Conservation (phyloP, 148 eudicot genomes). For the Spergularia bocconei region DNA sequence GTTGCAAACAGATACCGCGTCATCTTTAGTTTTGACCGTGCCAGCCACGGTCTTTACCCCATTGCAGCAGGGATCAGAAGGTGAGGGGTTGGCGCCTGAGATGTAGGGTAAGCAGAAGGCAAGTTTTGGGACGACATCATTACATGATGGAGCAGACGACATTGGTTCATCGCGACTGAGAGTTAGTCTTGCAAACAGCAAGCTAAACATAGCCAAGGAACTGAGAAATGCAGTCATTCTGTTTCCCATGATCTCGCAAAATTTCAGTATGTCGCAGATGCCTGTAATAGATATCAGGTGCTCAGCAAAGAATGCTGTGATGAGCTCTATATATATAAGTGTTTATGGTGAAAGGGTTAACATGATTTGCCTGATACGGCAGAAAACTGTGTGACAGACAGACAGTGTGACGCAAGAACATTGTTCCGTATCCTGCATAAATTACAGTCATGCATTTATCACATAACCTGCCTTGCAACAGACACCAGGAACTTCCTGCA, state of each 20-base stretch:
- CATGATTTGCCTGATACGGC: constrained; percentile 4
- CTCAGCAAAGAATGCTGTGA: not conserved
- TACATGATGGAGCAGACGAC: constrained; percentile 13
- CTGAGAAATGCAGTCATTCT: constrained; percentile 14
- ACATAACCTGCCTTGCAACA: not conserved
- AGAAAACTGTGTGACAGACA: constrained; percentile 12
- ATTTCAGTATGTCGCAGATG: not conserved
- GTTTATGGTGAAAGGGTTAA: not conserved
- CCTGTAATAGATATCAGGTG: not conserved
- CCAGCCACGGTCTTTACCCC: constrained; percentile 23
- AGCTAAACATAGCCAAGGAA: constrained; percentile 5
- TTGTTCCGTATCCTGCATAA: not conserved
- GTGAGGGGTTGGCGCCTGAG: constrained; percentile 9
- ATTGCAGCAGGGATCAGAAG: constrained; percentile 30
- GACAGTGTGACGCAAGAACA: not conserved
- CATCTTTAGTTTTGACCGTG: constrained; percentile 18
- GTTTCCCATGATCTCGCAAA: constrained; percentile 8
- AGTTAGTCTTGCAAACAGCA: not conserved
- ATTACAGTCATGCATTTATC: constrained; percentile 18
- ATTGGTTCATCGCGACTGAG: not conserved
- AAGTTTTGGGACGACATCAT: constrained; percentile 5
- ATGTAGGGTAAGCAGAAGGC: constrained; percentile 29
- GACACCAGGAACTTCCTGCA: not conserved
- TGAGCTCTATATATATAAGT: not conserved
- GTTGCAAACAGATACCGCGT: constrained; percentile 23